A percentile compares a stretch with the other conserved stretches of the same genome.
Conservation (phyloP, 2,329 filamentous ascomycete genomes). For the Penicillium rolfsii region DNA sequence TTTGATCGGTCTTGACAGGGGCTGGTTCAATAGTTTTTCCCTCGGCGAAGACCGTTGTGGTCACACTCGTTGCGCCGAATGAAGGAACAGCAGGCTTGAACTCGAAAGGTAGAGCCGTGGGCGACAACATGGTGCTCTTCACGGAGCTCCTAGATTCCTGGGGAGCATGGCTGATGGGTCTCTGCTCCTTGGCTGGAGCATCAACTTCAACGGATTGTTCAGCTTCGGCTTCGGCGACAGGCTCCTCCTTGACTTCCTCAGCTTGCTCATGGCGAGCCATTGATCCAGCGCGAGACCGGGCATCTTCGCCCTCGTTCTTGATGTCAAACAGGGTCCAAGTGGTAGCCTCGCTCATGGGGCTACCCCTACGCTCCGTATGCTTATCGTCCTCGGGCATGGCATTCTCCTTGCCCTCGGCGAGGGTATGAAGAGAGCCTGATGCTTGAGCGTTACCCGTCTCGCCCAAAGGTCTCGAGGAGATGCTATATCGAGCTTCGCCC, state of each 20-base stretch:
- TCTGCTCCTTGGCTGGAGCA: slow-evolving; percentile 6
- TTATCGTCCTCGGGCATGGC: slow-evolving; percentile 46
- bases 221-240: slow-evolving; percentile 19
- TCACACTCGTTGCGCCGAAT: slow-evolving; percentile 30
- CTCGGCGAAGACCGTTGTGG: slow-evolving; percentile 22
- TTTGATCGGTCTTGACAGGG: background rate
- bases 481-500: slow-evolving; percentile 74
- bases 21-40: slow-evolving; percentile 1
- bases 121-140: slow-evolving; percentile 65
- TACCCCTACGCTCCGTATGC: slow-evolving; percentile 31
- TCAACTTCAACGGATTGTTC: slow-evolving; percentile 15
- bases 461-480: slow-evolving; percentile 43
- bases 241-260: slow-evolving; percentile 15
- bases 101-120: slow-evolving; percentile 70
- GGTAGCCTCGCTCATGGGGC: slow-evolving; percentile 44
- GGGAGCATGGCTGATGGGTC: slow-evolving; percentile 20
- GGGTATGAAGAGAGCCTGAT: slow-evolving; percentile 29
- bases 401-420: slow-evolving; percentile 44
- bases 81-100: slow-evolving; percentile 44
- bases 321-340: slow-evolving; percentile 67
- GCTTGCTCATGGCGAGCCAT: slow-evolving; percentile 39
- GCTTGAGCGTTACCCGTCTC: slow-evolving; percentile 38
- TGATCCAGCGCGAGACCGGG: slow-evolving; percentile 57
- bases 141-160: slow-evolving; percentile 29
- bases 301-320: slow-evolving; percentile 49